Percentiles rank a stretch among this genome's conserved stretches.
Conservation (phyloP, 257 asterid species). For the Marsdenia floribunda region DNA sequence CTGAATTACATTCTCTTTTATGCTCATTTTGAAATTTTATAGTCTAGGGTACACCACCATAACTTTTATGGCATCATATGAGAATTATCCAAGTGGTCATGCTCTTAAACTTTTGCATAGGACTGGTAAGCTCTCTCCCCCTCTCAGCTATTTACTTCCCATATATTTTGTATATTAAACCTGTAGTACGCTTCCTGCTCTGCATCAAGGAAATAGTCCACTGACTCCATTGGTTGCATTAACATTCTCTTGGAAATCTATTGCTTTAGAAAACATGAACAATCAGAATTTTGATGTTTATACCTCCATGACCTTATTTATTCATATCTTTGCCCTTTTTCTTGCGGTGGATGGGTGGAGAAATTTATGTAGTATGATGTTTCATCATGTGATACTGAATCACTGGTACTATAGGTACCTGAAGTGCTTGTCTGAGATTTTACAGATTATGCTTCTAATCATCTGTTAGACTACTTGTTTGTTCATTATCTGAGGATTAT, state of each 20-base stretch:
- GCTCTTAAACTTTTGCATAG: slow-evolving; percentile 69
- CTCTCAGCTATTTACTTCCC: slow-evolving; percentile 4
- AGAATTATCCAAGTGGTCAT: slow-evolving; percentile 88
- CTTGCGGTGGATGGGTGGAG: neutral
- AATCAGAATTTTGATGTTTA: neutral
- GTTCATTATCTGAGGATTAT: neutral
- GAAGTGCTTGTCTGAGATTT: neutral
- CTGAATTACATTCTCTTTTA: slow-evolving; percentile 10
- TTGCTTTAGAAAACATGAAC: neutral
- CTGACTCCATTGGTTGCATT: neutral
- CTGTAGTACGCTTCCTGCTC: neutral
- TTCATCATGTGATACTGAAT: neutral
- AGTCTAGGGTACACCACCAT: slow-evolving; percentile 82
- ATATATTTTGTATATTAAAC: neutral
- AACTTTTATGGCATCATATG: slow-evolving; percentile 76
- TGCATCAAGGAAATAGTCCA: neutral
- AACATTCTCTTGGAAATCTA: neutral
- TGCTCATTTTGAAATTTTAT: slow-evolving; percentile 35
- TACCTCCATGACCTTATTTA: neutral
- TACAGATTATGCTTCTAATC: neutral
- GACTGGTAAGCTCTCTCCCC: slow-evolving; percentile 47
- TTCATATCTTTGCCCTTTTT: neutral
- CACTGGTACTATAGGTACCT: neutral
- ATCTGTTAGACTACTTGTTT: neutral
- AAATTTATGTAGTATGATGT: neutral